Percentiles rank a stretch among this genome's conserved stretches.
Conservation (phyloP, 176 grass and related monocot genomes). For the Hordeum vulgare region MorexV3_pseudomolecules_assembly NC_058518.1:441778061-441778560, state of each 20-base stretch:
- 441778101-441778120: not conserved
- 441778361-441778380: conserved; percentile 67
- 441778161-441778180: not conserved
- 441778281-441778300: conserved; percentile 95
- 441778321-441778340: conserved; percentile 75
- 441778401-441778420: conserved; percentile 69
- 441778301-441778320: conserved; percentile 59
- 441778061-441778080: not conserved
- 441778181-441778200: conserved; percentile 11
- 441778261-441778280: conserved; percentile 93
- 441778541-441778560: conserved; percentile 54
- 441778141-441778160: not conserved
- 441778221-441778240: conserved; percentile 89
- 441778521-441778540: conserved; percentile 54
- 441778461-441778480: conserved; percentile 76
- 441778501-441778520: conserved; percentile 52
- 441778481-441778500: conserved; percentile 50
- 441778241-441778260: conserved; percentile 76
- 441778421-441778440: conserved; percentile 74
- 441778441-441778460: conserved; percentile 85
- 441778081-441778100: not conserved
- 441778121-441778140: not conserved
- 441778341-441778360: conserved; percentile 42
- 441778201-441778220: conserved; percentile 91
- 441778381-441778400: conserved; percentile 60